phyloP scores from a whole-genome alignment of 106 monocot species.

The Dendrobium catenatum region DNA sequence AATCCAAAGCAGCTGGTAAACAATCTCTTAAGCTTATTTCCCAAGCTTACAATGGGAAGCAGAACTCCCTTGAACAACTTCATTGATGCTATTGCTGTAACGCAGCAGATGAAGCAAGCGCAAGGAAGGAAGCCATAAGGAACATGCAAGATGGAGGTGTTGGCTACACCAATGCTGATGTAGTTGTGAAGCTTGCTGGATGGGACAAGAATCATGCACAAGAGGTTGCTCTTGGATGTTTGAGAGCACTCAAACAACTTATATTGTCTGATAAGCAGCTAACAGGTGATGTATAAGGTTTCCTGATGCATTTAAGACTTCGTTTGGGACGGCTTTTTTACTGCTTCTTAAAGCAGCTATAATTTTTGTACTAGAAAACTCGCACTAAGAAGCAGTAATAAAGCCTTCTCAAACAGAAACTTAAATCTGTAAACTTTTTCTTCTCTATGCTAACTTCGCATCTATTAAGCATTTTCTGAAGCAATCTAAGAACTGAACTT shows the following conservation, averaged over 20 bases:
- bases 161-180: conserved; percentile 77
- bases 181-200: conserved; percentile 65
- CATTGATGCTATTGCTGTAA: not conserved
- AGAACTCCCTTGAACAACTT: not conserved
- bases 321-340: no score
- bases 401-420: no score
- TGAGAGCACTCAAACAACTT: conserved; percentile 73
- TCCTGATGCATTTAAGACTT: no score
- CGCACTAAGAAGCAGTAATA: no score
- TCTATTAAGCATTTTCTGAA: no score
- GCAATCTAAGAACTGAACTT: not conserved
- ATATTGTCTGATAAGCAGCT: conserved; percentile 66
- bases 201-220: conserved; percentile 56
- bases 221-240: conserved; percentile 65
- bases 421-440: no score
- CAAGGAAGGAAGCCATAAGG: conserved; percentile 65
- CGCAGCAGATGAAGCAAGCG: conserved; percentile 66
- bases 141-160: conserved; percentile 41
- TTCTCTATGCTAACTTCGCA: no score
- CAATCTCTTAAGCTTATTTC: not conserved
- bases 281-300: conserved; percentile 27
- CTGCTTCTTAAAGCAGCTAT: no score
- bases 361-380: no score
- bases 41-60: not conserved
- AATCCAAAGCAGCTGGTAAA: conserved; percentile 47